These are phyloP conservation scores for Sugiyamaella smithiae DNA, from an alignment of 805 yeast species.

Conservation along the genomic window DNA sequence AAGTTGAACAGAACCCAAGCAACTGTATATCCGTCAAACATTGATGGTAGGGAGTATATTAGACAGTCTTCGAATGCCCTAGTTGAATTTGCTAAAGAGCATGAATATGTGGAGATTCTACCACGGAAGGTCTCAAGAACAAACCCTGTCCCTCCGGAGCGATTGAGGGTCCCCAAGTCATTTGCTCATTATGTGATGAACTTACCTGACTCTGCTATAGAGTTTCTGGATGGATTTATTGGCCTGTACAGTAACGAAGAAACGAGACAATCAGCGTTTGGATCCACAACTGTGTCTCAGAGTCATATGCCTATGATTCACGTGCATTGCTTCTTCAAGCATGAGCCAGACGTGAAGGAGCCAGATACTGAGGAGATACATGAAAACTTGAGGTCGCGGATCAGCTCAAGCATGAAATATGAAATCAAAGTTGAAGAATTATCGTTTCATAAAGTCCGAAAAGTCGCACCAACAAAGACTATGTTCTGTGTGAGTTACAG, in stretches of 20 bases:
- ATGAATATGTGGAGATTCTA: conserved; percentile 27
- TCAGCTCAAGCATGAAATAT: conserved; percentile 45
- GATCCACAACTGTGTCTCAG: conserved; percentile 21
- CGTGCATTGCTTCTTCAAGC: conserved; percentile 91
- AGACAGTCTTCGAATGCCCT: conserved; percentile 53
- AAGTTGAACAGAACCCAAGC: conserved; percentile 55
- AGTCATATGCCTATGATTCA: conserved; percentile 63
- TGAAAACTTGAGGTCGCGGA: conserved; percentile 58
- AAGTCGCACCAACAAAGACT: conserved; percentile 94
- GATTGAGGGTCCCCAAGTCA: conserved; percentile 45
- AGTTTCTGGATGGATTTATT: conserved; percentile 70
- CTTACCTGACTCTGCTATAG: conserved; percentile 88
- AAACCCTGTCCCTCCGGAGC: conserved; percentile 38
- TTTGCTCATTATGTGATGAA: conserved; percentile 87
- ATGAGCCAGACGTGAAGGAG: conserved; percentile 68
- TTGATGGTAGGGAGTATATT: conserved; percentile 84
- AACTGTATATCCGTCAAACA: conserved; percentile 61
- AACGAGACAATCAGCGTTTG: conserved; percentile 18
- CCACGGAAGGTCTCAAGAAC: conserved; percentile 33
- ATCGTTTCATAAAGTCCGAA: conserved; percentile 79
- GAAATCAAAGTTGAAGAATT: conserved; percentile 47
- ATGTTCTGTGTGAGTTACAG: conserved; percentile 87
- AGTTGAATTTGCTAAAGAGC: conserved; percentile 42
- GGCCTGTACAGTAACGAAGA: conserved; percentile 58
- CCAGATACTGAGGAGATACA: conserved; percentile 68